These are phyloP conservation scores for Paraphoma chrysanthemicola DNA, from an alignment of 2,329 filamentous ascomycete species.

Conservation along the genomic window DNA sequence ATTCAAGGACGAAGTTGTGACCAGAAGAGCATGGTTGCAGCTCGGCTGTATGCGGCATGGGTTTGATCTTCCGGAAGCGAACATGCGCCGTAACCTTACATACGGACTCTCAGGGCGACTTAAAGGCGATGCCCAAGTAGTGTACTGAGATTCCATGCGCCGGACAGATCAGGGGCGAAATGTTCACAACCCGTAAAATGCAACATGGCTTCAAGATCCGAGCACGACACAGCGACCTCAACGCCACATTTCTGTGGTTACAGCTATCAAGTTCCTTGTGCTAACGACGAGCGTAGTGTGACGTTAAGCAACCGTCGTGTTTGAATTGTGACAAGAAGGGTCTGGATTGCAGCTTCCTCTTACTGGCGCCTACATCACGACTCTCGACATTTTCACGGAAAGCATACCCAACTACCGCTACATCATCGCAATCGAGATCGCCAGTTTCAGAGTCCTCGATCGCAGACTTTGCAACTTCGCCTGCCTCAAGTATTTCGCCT, in stretches of 20 bases:
- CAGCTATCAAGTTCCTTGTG: not conserved
- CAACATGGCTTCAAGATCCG: too few species aligned
- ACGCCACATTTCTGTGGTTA: too few species aligned
- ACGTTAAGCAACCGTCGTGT: constrained; percentile 40
- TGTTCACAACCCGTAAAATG: too few species aligned
- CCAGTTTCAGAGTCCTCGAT: constrained; percentile 6
- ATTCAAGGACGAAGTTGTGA: not conserved
- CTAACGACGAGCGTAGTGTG: constrained; percentile 38
- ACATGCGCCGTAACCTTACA: too few species aligned
- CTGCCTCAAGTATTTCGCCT: not conserved
- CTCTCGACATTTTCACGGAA: constrained; percentile 21
- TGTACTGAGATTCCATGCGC: too few species aligned
- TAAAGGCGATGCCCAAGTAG: too few species aligned
- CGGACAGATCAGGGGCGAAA: too few species aligned
- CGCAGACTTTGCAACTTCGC: not conserved
- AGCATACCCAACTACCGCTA: constrained; percentile 6
- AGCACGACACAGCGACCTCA: too few species aligned
- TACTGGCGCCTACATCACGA: constrained; percentile 39
- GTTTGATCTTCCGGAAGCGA: not conserved
- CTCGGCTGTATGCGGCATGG: not conserved
- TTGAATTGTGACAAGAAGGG: constrained; percentile 41
- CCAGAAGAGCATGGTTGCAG: constrained; percentile 26
- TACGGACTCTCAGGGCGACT: too few species aligned
- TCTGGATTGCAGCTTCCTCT: constrained; percentile 42
- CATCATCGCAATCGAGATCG: not conserved